Base-by-base conservation (phyloP, 768 basidiomycete genomes). In the Rubroboletus satanas region DNA sequence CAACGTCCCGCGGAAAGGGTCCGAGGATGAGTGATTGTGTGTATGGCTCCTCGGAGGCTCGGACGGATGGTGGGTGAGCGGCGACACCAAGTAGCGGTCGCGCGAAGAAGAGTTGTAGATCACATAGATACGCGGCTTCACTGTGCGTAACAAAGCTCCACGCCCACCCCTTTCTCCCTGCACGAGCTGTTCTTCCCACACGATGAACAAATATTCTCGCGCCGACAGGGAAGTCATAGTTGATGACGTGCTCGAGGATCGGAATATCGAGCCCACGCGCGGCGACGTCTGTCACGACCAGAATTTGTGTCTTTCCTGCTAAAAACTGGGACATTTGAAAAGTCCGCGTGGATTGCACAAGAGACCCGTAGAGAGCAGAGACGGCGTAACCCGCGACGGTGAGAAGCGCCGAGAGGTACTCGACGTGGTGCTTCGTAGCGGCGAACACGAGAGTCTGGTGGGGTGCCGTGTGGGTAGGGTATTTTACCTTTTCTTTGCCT, bases 201-300 rank as follows among this genome's bases (percentile, higher is more conserved):
- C 97, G 90, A 71, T 99, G 97, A 0, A 99, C 86, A 61, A 98
- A 99, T 11, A 97, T 85, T 53, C 95, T 78, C 2, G 93, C 84
- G 23, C 95, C 93, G 55, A 93, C 88, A 1, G 97, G 97, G 62
- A 99, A 98, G 64, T 99, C 97, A 70, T 95, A 99, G 71, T 99
- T 99, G 70, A 99, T 78, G 33, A 99, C 97, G 66, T 98, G 91
- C 68, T 95, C 93, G 57, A 99, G 80, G 38, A 98, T 80, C 5
- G 97, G 97, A 33, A 99, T 95, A 73, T 99, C 97, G 62, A 99
- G 93, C 64, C 97, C 97, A 61, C 97, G 88, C 14, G 97, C 97
- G 18, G 97, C 97, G 38, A 99, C 93, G 65, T 99, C 97, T 0
- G 97, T 99, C 41, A 98, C 97, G 35, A 98, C 94, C 26, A 99